Percentiles rank a stretch among this genome's conserved stretches.
These are phyloP conservation scores for Amoebophrya sp. DNA, from an alignment of 169 alveolate genomes.

Conservation along the genomic window DNA sequence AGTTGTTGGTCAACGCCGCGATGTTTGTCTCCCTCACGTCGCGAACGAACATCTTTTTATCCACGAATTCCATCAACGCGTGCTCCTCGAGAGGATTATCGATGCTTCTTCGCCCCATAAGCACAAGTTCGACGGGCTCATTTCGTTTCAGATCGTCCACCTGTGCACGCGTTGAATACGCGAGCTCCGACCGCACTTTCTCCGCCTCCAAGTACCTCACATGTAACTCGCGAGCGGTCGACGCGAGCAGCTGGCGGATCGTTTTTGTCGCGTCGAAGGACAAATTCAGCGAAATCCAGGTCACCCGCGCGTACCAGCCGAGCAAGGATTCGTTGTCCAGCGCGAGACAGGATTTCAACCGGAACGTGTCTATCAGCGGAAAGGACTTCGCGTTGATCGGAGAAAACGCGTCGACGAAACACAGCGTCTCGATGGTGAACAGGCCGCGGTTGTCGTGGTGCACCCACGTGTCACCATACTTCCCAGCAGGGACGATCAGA, in stretches of 20 bases:
- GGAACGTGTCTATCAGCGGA: not conserved
- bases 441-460: not conserved
- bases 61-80: too few species aligned
- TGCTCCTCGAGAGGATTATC: too few species aligned
- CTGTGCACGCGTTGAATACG: not conserved
- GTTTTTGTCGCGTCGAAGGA: not conserved
- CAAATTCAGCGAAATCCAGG: not conserved
- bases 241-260: not conserved
- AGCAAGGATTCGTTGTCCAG: not conserved
- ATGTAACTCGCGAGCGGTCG: not conserved
- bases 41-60: too few species aligned
- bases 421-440: not conserved
- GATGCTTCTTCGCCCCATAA: too few species aligned
- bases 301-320: not conserved
- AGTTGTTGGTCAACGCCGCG: too few species aligned
- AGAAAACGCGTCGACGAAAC: not conserved
- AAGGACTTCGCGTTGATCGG: not conserved
- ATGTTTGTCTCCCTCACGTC: too few species aligned
- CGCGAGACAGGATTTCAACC: not conserved
- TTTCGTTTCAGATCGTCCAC: not conserved
- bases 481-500: too few species aligned
- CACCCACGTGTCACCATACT: not conserved
- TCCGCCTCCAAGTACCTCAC: not conserved
- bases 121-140: not conserved
- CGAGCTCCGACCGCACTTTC: not conserved